Conservation (phyloP, 2,329 filamentous ascomycete species). For the Diaporthe sp. region DNA sequence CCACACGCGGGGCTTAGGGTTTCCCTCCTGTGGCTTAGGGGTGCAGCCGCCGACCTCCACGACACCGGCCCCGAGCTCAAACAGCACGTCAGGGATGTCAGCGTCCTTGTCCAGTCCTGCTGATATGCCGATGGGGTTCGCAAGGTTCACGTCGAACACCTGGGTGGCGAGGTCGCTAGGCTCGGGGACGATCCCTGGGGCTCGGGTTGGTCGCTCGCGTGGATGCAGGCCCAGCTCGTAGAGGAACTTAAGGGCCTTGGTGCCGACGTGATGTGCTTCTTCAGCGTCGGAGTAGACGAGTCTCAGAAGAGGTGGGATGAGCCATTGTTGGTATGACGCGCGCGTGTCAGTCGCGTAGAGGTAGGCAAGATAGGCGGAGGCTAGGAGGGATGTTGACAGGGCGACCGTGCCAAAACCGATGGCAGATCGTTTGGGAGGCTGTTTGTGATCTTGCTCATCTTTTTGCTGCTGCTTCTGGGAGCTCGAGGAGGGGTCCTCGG, state of each 20-base stretch:
- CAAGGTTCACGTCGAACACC: slow-evolving; percentile 82
- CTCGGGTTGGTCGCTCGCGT: slow-evolving; percentile 74
- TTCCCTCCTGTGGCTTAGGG: slow-evolving; percentile 87
- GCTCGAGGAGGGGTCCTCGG: slow-evolving; percentile 25
- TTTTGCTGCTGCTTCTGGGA: not conserved
- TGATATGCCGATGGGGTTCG: slow-evolving; percentile 94
- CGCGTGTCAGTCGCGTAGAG: slow-evolving; percentile 82
- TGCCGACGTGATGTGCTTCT: slow-evolving; percentile 89
- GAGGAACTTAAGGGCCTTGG: slow-evolving; percentile 76
- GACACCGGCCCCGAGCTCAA: slow-evolving; percentile 85
- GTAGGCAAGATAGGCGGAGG: slow-evolving; percentile 64
- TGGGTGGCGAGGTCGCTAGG: slow-evolving; percentile 55
- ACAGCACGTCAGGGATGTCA: slow-evolving; percentile 86
- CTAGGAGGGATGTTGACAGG: slow-evolving; percentile 56
- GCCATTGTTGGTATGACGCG: slow-evolving; percentile 76
- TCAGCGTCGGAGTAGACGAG: slow-evolving; percentile 81
- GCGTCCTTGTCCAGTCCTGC: slow-evolving; percentile 55
- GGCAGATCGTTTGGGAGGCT: slow-evolving; percentile 9
- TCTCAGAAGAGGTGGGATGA: slow-evolving; percentile 76
- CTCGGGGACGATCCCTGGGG: slow-evolving; percentile 49
- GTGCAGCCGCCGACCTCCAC: slow-evolving; percentile 95
- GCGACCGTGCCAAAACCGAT: slow-evolving; percentile 44
- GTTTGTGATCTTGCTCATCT: not conserved
- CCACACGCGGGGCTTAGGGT: slow-evolving; percentile 89
- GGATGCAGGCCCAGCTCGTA: slow-evolving; percentile 83